These are phyloP conservation scores for Cordyceps tenuipes DNA, from an alignment of 2,329 filamentous ascomycete genomes.

Conservation along the genomic window DNA sequence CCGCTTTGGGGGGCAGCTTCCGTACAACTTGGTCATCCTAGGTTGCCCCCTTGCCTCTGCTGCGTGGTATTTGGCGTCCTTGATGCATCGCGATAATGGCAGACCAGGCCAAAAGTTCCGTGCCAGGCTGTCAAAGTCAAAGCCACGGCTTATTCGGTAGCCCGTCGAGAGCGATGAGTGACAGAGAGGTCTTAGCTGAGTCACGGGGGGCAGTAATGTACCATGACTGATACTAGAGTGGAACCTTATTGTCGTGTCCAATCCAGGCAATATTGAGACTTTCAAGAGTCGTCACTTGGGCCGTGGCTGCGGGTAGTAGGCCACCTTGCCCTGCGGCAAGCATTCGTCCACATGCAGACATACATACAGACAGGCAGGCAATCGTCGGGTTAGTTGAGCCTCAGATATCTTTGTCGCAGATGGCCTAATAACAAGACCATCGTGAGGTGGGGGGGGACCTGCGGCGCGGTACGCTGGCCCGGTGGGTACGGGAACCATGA, in stretches of 20 bases:
- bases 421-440: neutral
- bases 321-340: neutral
- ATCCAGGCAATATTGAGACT: neutral
- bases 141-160: no score
- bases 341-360: neutral
- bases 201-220: neutral
- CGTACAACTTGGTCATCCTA: neutral
- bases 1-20: neutral
- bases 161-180: neutral
- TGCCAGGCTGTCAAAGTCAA: neutral
- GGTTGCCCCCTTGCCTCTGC: neutral
- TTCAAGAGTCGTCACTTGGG: neutral
- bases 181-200: neutral
- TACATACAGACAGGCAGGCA: no score
- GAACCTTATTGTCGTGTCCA: no score
- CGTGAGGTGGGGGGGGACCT: slow-evolving; percentile 6
- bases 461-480: neutral
- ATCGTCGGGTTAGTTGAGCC: neutral
- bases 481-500: slow-evolving; percentile 6
- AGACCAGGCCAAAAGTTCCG: neutral
- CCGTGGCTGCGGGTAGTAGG: neutral
- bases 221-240: neutral
- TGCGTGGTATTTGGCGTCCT: neutral
- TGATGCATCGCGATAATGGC: neutral
- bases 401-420: neutral